A percentile compares a stretch with the other conserved stretches of the same genome.
Evolutionary conservation across 306 rosid genomes (phyloP).

Genomic region (Malus asiatica): DNA sequence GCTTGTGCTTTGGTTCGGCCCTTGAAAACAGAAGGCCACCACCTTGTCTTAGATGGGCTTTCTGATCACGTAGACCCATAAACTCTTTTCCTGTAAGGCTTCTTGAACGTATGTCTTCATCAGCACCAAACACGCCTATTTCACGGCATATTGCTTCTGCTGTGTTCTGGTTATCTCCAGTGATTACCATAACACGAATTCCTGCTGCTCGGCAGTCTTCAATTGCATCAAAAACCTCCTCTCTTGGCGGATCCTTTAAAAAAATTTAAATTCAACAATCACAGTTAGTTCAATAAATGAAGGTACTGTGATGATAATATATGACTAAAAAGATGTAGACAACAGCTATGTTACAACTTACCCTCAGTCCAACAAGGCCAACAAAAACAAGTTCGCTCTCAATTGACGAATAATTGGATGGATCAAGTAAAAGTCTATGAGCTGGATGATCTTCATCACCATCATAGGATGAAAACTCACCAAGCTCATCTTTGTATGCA

Average conservation of each 20-base stretch:
- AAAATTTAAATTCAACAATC: constrained; percentile 14
- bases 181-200: constrained; percentile 76
- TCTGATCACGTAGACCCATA: constrained; percentile 44
- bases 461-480: constrained; percentile 19
- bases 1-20: constrained; percentile 89
- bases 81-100: constrained; percentile 69
- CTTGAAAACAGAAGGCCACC: constrained; percentile 72
- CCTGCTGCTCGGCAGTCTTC: constrained; percentile 86
- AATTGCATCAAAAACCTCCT: constrained; percentile 65
- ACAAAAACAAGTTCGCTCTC: constrained; percentile 74
- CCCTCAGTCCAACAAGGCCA: constrained; percentile 89
- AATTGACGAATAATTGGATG: constrained; percentile 66
- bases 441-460: constrained; percentile 87
- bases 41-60: constrained; percentile 37
- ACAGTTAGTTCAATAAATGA: constrained; percentile 9
- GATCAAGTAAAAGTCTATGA: constrained; percentile 72
- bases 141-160: constrained; percentile 84
- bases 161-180: constrained; percentile 78
- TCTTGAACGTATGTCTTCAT: constrained; percentile 40
- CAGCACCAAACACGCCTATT: constrained; percentile 55
- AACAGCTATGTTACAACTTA: constrained; percentile 24
- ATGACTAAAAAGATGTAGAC: constrained; percentile 17
- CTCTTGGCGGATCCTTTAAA: constrained; percentile 74
- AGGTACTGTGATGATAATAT: not conserved
- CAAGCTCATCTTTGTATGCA: constrained; percentile 74